Conservation (phyloP, 1,284 basidiomycete genomes). For the Ceratobasidium papillatum region DNA sequence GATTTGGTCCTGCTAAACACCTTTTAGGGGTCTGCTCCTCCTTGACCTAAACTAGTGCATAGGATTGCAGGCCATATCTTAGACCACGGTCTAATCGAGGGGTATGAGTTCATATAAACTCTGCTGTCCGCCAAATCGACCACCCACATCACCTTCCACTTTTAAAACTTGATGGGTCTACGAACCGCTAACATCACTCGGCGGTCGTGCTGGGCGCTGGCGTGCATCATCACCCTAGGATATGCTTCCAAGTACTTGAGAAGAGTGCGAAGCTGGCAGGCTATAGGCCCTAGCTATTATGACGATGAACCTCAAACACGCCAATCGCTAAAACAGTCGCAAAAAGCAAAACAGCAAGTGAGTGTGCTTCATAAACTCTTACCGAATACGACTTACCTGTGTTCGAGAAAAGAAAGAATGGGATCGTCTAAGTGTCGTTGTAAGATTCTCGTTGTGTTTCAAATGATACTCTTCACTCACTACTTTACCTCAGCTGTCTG, state of each 20-base stretch:
- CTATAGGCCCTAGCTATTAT: background rate
- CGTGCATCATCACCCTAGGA: background rate
- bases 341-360: constrained; percentile 12
- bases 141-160: background rate
- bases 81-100: too few species aligned
- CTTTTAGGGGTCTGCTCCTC: background rate
- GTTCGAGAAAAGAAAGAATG: too few species aligned
- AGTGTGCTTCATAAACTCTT: background rate
- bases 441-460: background rate
- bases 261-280: background rate
- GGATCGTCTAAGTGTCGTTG: background rate
- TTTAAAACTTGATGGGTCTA: background rate
- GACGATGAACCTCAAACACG: background rate
- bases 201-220: background rate
- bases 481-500: background rate
- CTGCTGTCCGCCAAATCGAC: too few species aligned
- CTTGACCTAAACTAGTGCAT: background rate
- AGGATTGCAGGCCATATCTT: background rate
- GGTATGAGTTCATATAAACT: too few species aligned
- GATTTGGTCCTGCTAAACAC: background rate
- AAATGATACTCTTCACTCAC: background rate
- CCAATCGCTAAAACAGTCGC: background rate
- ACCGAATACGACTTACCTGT: too few species aligned
- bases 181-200: background rate
- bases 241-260: constrained; percentile 2